Evolutionary conservation across 2,329 filamentous ascomycete genomes (phyloP), one percentile per base, ranked within the genome.

Genomic region (Alternaria ventricosa): DNA sequence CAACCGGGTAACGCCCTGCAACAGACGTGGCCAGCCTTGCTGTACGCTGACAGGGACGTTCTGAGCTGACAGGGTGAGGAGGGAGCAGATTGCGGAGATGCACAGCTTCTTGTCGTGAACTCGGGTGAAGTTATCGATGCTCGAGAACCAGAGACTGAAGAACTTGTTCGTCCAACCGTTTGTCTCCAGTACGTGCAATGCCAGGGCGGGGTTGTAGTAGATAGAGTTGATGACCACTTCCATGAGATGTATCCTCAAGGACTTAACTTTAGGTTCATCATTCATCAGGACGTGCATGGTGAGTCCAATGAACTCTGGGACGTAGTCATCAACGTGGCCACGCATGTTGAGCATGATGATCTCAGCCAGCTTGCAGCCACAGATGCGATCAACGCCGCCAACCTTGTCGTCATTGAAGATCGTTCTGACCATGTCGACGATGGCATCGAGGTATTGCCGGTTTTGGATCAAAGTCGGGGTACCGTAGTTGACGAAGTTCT

Each of bases 91-190:
- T 50, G 94, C 95, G 18, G 94, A 92, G 73, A 99, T 97, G 66
- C 93, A 97, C 25, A 99, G 86, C 85, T 97, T 99, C 88, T 99
- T 99, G 84, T 99, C 96, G 79, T 99, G 96, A 3, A 99, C 96
- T 45, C 96, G 88, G 56, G 89, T 92, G 83, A 99, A 98, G 75
- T 89, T 90, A 66, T 97, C 92, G 83, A 99, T 99, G 82, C 90
- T 96, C 45, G 93, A 93, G 81, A 99, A 99, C 96, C 96, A 99
- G 63, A 96, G 84, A 81, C 93, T 97, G 85, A 99, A 99, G 84
- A 99, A 99, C 78, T 96, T 96, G 83, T 98, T 98, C 7, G 96
- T 98, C 95, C 94, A 97, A 64, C 89, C 91, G 75, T 96, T 95
- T 57, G 86, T 83, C 83, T 99, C 96, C n/a, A 99, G 87, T 41